phyloP scores from a whole-genome alignment of 306 rosid species.

The Citrullus amarus region DNA sequence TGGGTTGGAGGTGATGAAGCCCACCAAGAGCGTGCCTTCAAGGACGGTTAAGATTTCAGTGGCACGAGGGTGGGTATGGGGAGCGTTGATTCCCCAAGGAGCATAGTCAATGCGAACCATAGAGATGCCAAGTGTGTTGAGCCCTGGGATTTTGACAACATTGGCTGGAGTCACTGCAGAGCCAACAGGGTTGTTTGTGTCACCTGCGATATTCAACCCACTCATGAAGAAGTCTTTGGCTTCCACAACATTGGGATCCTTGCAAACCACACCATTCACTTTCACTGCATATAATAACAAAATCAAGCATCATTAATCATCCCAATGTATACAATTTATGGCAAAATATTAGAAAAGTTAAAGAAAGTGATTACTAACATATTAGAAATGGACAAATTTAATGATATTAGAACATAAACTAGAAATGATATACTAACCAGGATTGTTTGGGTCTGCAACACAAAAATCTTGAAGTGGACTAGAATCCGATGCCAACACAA shows the following conservation, averaged over 20 bases:
- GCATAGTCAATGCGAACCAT: slow-evolving; percentile 25
- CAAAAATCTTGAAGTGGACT: slow-evolving; percentile 1
- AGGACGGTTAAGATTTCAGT: slow-evolving; percentile 20
- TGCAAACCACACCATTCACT: slow-evolving; percentile 22
- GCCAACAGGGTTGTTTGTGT: slow-evolving; percentile 24
- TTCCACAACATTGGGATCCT: slow-evolving; percentile 16
- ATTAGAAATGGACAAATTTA: too few species aligned
- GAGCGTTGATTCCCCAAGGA: slow-evolving; percentile 23
- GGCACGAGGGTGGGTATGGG: slow-evolving; percentile 28
- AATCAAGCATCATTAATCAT: too few species aligned
- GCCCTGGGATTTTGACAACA: slow-evolving; percentile 25
- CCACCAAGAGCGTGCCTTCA: slow-evolving; percentile 23
- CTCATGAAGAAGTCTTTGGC: slow-evolving; percentile 26
- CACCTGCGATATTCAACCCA: slow-evolving; percentile 18
- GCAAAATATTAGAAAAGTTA: too few species aligned
- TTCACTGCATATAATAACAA: slow-evolving; percentile 1
- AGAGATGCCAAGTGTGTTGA: slow-evolving; percentile 25
- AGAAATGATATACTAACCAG: background rate
- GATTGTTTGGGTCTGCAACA: background rate
- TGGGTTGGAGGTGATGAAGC: slow-evolving; percentile 26
- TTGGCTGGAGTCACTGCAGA: slow-evolving; percentile 16
- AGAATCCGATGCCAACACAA: background rate
- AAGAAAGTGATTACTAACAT: too few species aligned
- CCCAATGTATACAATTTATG: background rate
- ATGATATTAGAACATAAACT: too few species aligned